Evolutionary conservation across 352 stramenopile species (phyloP).

Genomic region (Pythium angustatum): DNA sequence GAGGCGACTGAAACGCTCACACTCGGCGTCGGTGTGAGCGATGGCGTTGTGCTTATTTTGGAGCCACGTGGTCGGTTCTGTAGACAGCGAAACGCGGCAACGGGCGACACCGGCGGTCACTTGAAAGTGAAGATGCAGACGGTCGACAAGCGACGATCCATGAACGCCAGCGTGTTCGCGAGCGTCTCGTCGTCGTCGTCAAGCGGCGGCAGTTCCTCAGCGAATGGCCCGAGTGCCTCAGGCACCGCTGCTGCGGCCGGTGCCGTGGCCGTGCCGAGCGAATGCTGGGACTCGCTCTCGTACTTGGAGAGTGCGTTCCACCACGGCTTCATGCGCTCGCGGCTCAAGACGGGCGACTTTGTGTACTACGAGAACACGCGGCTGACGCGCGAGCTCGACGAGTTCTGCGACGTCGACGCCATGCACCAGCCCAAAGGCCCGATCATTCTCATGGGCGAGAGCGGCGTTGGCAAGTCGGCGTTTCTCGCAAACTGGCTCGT

Average conservation of each 20-base stretch:
- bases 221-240: background rate
- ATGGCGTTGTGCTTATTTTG: background rate
- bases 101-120: too few species aligned
- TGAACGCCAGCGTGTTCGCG: background rate
- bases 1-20: too few species aligned
- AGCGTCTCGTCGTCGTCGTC: background rate
- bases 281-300: slow-evolving; percentile 82
- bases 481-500: slow-evolving; percentile 85
- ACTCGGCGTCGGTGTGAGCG: too few species aligned
- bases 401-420: slow-evolving; percentile 83
- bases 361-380: slow-evolving; percentile 72
- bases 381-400: slow-evolving; percentile 67
- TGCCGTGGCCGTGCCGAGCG: slow-evolving; percentile 24
- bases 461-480: slow-evolving; percentile 69
- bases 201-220: background rate
- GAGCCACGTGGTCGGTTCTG: background rate
- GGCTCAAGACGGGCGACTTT: slow-evolving; percentile 67
- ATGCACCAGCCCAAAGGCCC: slow-evolving; percentile 82
- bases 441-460: slow-evolving; percentile 75
- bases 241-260: background rate
- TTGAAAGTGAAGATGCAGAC: background rate
- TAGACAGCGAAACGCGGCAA: background rate
- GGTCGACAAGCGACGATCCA: background rate
- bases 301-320: slow-evolving; percentile 82
- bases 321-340: slow-evolving; percentile 77